phyloP scores from a whole-genome alignment of 2,329 filamentous ascomycete genomes.

The Berkeleyomyces rouxiae region DNA sequence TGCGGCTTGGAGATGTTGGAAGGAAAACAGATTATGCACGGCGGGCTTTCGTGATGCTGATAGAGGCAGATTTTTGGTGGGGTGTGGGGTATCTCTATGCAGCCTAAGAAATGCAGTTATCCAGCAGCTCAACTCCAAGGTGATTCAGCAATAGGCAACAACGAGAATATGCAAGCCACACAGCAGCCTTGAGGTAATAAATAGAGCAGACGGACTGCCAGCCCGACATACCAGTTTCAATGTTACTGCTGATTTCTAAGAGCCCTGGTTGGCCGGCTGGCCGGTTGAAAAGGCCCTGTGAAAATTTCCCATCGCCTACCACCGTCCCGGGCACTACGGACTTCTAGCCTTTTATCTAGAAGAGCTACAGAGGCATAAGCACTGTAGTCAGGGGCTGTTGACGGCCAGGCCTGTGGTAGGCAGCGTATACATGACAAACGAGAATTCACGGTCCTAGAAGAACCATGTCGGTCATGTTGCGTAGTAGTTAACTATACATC shows the following conservation, averaged over 20 bases:
- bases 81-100: slow-evolving; percentile 11
- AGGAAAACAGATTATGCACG: neutral
- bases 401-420: too few relatives aligned
- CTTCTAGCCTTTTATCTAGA: neutral
- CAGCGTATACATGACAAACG: too few relatives aligned
- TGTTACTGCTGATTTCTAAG: neutral
- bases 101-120: neutral
- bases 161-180: neutral
- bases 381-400: neutral
- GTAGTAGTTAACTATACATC: too few relatives aligned
- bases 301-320: neutral
- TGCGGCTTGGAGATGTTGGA: slow-evolving; percentile 4
- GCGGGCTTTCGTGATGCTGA: neutral
- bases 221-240: neutral
- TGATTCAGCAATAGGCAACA: neutral
- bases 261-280: neutral
- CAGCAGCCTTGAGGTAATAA: neutral
- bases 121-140: neutral
- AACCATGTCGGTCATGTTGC: too few relatives aligned
- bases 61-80: slow-evolving; percentile 10
- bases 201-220: neutral
- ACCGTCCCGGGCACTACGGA: neutral
- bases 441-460: too few relatives aligned
- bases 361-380: neutral
- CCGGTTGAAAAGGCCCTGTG: neutral